Base-by-base conservation (phyloP, 202 grass and related monocot genomes). In the Bolboschoenoplectus hybrid region DNA sequence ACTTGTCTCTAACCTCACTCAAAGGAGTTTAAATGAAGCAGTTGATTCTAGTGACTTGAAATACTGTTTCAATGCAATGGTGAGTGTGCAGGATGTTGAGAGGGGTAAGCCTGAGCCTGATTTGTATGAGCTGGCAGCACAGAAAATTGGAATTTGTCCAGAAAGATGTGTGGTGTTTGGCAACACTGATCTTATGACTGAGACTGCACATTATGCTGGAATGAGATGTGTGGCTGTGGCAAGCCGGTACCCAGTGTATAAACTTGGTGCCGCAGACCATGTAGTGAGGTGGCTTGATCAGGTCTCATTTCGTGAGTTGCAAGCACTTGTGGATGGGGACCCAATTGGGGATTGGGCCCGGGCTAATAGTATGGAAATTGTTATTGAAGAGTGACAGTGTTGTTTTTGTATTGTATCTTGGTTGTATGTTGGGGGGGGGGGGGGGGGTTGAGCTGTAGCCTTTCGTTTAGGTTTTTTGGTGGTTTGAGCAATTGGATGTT, bases 211-310 rank as follows among this genome's bases (percentile, higher is more conserved):
- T 58, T 76, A 62, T 87, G 91, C 89, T 83, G 91, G 94, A 74
- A 97, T 97, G 91, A 93, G 91, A 49, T 97, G 91, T 76, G 88
- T 97, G 20, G 91, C 86, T 17, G 86, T 97, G 83, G 91, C 95
- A 65, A 89, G 91, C 64, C 74, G 67, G 7, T 41, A 82, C 79
- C 88, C 88, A 20, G 85, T 90, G 56, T 94, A 93, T 89, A 89
- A 97, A 74, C 92, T 97, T 51, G 85, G 82, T 51, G 62, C 86
- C 58, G 95, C 92, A 78, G 89, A 88, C 65, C 89, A 92, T 89
- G 92, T 92, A 82, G 92, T 97, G 63, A 94, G 91, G 89, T 94
- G 87, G 87, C 89, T 97, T 66, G 87, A 97, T 87, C 77, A 97
- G 70, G 89, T 97, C 32, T 93, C 92, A 39, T 45, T 94, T 77